phyloP scores from a whole-genome alignment of 2,329 filamentous ascomycete genomes.

The Trichoderma semiorbis region DNA sequence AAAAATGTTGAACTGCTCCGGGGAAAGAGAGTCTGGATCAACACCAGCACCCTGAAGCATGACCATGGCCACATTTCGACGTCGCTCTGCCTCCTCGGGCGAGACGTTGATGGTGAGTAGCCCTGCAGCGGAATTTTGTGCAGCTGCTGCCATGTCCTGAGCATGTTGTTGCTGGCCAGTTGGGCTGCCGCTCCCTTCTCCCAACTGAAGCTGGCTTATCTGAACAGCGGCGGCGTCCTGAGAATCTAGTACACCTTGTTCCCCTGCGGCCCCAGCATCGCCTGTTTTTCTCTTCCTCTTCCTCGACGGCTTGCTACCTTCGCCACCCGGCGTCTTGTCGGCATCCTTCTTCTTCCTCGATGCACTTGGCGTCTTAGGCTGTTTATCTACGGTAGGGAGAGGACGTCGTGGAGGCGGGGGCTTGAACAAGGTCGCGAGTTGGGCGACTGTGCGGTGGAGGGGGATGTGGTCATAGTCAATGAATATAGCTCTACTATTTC shows the following conservation, averaged over 20 bases:
- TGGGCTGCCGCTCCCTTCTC: slow-evolving; percentile 2
- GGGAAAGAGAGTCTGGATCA: slow-evolving; percentile 49
- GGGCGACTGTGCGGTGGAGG: slow-evolving; percentile 53
- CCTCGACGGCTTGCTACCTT: slow-evolving; percentile 29
- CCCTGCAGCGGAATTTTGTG: slow-evolving; percentile 20
- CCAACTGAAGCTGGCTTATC: slow-evolving; percentile 4
- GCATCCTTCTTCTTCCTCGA: slow-evolving; percentile 29
- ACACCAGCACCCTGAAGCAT: slow-evolving; percentile 47
- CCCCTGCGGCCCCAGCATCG: background rate
- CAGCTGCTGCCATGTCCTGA: slow-evolving; percentile 5
- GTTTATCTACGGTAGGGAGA: slow-evolving; percentile 28
- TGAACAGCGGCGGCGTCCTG: background rate
- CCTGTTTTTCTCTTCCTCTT: slow-evolving; percentile 30
- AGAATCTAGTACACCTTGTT: background rate
- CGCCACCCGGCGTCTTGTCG: slow-evolving; percentile 24
- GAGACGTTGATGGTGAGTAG: slow-evolving; percentile 32
- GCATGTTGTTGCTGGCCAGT: background rate
- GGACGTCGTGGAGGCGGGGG: slow-evolving; percentile 39
- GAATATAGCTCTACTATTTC: slow-evolving; percentile 44
- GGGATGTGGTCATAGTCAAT: slow-evolving; percentile 56
- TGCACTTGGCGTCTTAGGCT: slow-evolving; percentile 28
- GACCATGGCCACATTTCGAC: slow-evolving; percentile 46
- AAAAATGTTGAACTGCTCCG: slow-evolving; percentile 58
- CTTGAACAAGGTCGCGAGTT: slow-evolving; percentile 46
- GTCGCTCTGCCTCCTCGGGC: slow-evolving; percentile 48